Base-by-base conservation (phyloP, 2,329 filamentous ascomycete species). In the Akanthomyces uredinophilus region DNA sequence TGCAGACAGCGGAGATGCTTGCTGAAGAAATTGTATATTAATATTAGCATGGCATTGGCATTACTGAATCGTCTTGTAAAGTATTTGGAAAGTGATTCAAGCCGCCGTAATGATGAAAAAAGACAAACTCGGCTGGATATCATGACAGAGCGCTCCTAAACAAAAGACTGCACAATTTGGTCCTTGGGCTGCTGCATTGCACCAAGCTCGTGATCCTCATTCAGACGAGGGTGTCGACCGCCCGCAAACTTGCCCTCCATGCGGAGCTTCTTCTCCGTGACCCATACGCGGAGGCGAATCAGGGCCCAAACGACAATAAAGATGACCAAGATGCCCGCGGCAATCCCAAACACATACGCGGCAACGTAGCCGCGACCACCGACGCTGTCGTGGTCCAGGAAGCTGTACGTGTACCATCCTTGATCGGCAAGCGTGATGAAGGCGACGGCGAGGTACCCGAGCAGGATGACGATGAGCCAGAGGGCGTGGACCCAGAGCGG, bases 371-470 rank as follows among this genome's bases (percentile, higher is more conserved):
- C 74, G 32, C 70, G 67, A 20, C 74, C 75, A 0, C 79, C 82
- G 32, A 79, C 71, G 18, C 81, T 80, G 55, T 82, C 74, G 1
- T 86, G 81, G 71, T 96, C 81, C n/a, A 96, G 82, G 75, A 96
- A 96, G 63, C 69, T 72, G 76, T 96, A 96, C 0, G 89, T 82
- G 73, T 93, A 96, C 71, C 88, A 91, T 3, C 84, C 84, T 72
- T 92, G 80, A 0, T 86, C 87, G 5, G 84, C 84, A 64, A 83
- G 75, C 0, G 89, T 93, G 24, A 95, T 68, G 73, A 91, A 96
- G 1, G 90, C 91, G 18, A 96, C 76, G 0, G 78, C 83, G 13
- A 93, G 81, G 72, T 96, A 96, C 4, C 87, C 75, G 0, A 84
- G 84, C 47, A 96, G 81, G 7, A 95, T 73, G n/a, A 91, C 62